Base-by-base conservation (phyloP, 306 rosid genomes). In the Senna tora region DNA sequence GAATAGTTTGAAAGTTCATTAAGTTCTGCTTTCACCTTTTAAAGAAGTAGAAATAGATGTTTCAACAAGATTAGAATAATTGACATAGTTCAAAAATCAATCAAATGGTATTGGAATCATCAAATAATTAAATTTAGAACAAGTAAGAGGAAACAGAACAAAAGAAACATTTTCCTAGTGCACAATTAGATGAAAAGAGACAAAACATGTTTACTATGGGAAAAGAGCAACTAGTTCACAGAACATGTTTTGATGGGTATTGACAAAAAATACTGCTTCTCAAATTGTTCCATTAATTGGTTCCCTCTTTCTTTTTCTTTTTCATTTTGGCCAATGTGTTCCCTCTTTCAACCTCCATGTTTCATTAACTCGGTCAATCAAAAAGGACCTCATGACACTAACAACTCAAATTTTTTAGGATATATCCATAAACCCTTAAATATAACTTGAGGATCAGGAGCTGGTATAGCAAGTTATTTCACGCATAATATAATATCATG, bases 181-280 rank as follows among this genome's bases (percentile, higher is more conserved):
- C 14, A 9, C 14, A 3, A 12, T 41, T 41, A 41, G 46, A 2
- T 41, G 13, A 41, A 11, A 41, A 41, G 14, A 41, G 14, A 9
- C 46, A 41, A 41, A 83, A 3, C 72, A 81, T 73, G 83, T 80
- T 84, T 67, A 77, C 25, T 49, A 43, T 67, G 53, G 51, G 33
- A 79, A 50, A 60, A 73, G 69, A 76, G 51, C 47, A 41, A 49
- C 66, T n/a, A 4, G 28, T 7, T 16, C 43, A 59, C 13, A 14
- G 22, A 59, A 59, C 3, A 14, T 33, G 65, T 59, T 59, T 33
- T 32, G 4, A 32, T 59, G 65, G 13, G 20, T 59, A 17, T 6
- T 32, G 9, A 59, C 22, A 59, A 60, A 49, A 60, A 34, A 9
- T 43, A 60, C 66, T 16, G 66, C 47, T 60, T 47, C 45, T 36